Evolutionary conservation across 768 basidiomycete genomes (phyloP).

Genomic region (Trametes maxima): DNA sequence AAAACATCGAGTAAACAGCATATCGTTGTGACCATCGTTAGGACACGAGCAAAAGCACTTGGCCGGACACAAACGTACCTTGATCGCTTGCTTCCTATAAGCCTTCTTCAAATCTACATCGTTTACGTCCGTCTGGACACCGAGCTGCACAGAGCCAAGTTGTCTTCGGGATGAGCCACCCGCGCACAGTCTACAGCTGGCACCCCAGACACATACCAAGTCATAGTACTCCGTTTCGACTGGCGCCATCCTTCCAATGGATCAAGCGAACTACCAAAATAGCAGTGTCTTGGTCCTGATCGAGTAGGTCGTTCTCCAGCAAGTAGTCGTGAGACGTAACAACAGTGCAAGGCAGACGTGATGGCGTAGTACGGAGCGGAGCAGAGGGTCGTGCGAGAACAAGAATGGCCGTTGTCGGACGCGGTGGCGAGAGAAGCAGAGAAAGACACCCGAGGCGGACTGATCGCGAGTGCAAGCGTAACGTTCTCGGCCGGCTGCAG

Average conservation of each 20-base stretch:
- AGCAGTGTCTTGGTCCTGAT: background rate
- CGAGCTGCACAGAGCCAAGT: constrained; percentile 50
- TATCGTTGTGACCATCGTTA: background rate
- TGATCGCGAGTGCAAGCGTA: background rate
- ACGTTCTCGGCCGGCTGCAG: constrained; percentile 4
- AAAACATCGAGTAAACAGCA: background rate
- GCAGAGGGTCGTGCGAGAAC: background rate
- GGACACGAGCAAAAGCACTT: too few species aligned
- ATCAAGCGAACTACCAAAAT: background rate
- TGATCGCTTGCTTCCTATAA: constrained; percentile 92
- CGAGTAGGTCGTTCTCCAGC: background rate
- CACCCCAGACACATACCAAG: constrained; percentile 49
- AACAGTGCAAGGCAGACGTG: background rate
- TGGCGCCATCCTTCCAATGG: constrained; percentile 61
- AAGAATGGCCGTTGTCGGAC: background rate
- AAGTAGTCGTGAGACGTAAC: background rate
- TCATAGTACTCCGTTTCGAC: constrained; percentile 91
- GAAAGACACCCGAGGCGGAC: constrained; percentile 11
- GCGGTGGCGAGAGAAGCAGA: constrained; percentile 2
- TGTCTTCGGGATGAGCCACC: constrained; percentile 8
- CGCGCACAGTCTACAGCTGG: background rate
- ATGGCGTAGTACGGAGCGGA: background rate
- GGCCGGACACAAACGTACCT: constrained; percentile 47
- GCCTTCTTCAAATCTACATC: constrained; percentile 91
- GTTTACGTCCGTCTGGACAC: constrained; percentile 69